Evolutionary conservation across 1,284 basidiomycete genomes (phyloP).

Genomic region (Tremellales sp.): DNA sequence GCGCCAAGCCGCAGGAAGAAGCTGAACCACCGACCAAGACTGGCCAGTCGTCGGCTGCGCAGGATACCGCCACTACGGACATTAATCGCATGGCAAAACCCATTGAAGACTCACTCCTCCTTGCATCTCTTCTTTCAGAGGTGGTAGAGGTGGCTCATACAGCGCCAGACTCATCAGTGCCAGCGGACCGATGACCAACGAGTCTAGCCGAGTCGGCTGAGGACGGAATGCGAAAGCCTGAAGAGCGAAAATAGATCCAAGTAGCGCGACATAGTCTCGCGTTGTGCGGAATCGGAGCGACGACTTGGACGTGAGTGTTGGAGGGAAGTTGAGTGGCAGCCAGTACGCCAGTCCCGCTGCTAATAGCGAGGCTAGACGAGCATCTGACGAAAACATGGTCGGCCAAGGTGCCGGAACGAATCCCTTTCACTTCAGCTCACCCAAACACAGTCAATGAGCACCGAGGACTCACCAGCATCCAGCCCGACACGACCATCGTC

Average conservation of each 20-base stretch:
- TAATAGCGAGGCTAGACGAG: constrained; percentile 13
- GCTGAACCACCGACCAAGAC: constrained; percentile 22
- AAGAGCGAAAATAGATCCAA: constrained; percentile 23
- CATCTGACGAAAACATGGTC: constrained; percentile 1
- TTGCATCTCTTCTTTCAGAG: background rate
- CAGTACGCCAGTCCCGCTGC: constrained; percentile 19
- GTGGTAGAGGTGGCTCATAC: background rate
- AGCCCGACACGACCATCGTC: background rate
- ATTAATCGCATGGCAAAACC: background rate
- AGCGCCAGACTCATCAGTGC: constrained; percentile 7
- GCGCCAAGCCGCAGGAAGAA: constrained; percentile 46
- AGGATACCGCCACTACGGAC: constrained; percentile 13
- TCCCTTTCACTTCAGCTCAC: constrained; percentile 1
- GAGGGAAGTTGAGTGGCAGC: constrained; percentile 22
- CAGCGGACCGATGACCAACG: constrained; percentile 22
- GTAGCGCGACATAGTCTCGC: constrained; percentile 19
- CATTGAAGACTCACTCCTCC: background rate
- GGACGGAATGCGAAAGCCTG: constrained; percentile 39
- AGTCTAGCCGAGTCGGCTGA: constrained; percentile 19
- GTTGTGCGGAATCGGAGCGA: constrained; percentile 10
- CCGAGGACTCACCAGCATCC: background rate
- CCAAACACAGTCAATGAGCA: too few relatives aligned
- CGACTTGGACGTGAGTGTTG: constrained; percentile 3
- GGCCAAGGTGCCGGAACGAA: constrained; percentile 11
- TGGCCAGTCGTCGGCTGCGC: constrained; percentile 12